Percentiles rank a stretch among this genome's conserved stretches.
Evolutionary conservation across 495 filamentous ascomycete genomes (phyloP).

Genomic region (Aspergillus sclerotioniger): DNA sequence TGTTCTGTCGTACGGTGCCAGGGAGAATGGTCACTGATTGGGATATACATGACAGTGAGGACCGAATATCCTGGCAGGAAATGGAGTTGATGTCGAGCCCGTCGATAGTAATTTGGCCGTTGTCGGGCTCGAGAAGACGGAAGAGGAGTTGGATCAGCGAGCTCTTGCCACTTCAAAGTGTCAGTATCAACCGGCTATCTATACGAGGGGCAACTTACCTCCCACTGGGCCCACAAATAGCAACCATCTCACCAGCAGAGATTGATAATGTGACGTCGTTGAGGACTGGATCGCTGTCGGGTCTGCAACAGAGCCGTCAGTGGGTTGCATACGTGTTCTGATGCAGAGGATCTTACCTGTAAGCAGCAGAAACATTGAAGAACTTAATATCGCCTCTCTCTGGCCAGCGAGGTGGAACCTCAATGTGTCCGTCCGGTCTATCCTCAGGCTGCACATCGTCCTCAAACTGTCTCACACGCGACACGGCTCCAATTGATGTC

Average conservation of each 20-base stretch:
- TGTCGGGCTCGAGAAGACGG: constrained; percentile 27
- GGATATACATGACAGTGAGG: background rate
- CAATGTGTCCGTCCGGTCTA: background rate
- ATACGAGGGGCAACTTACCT: background rate
- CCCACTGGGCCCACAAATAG: background rate
- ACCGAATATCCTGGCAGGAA: background rate
- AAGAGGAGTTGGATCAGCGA: constrained; percentile 27
- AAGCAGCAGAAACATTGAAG: background rate
- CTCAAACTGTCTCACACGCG: background rate
- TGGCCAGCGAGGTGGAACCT: background rate
- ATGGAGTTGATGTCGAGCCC: constrained; percentile 2
- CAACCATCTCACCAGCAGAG: background rate
- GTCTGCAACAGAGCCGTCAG: too few relatives aligned
- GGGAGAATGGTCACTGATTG: background rate
- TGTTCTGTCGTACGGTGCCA: background rate
- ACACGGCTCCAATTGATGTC: background rate
- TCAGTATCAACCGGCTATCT: background rate
- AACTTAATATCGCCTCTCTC: background rate
- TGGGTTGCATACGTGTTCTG: too few relatives aligned
- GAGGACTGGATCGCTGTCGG: background rate
- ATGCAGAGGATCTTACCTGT: background rate
- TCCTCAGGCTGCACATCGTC: background rate
- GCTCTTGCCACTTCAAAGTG: constrained; percentile 30
- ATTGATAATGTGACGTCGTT: background rate
- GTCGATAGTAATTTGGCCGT: constrained; percentile 21